A percentile compares a stretch with the other conserved stretches of the same genome.
Evolutionary conservation across 192 early-diverging fungal species (phyloP).

Genomic region (Backusella westeae): DNA sequence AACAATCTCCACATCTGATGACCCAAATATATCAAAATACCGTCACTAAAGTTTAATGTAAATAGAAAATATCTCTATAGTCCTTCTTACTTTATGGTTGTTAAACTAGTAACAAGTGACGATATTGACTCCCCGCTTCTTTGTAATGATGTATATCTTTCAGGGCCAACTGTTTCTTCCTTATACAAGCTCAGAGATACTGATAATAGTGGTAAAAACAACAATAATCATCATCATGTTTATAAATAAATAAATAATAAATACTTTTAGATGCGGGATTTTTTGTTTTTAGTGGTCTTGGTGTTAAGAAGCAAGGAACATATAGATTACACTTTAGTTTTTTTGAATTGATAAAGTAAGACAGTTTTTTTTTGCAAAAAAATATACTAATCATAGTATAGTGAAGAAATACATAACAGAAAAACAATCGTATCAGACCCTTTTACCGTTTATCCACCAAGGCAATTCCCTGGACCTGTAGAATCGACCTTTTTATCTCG

Average conservation of each 20-base stretch:
- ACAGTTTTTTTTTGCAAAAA: neutral
- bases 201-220: conserved; percentile 54
- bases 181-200: conserved; percentile 80
- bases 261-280: conserved; percentile 68
- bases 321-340: conserved; percentile 77
- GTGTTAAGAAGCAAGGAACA: conserved; percentile 77
- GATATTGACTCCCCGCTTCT: neutral
- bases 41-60: neutral
- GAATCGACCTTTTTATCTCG: conserved; percentile 85
- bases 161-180: conserved; percentile 87
- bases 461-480: conserved; percentile 89
- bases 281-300: conserved; percentile 92
- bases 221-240: neutral
- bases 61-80: neutral
- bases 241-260: neutral
- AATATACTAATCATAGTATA: neutral
- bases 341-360: conserved; percentile 72
- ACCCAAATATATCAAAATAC: too few species aligned
- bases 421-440: conserved; percentile 69
- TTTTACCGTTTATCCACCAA: conserved; percentile 83
- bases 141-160: conserved; percentile 47
- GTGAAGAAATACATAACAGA: conserved; percentile 49
- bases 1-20: neutral
- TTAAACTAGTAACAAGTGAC: neutral
- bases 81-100: neutral